Conservation (phyloP, 192 early-diverging fungal genomes). For the Haplosporangium gracile region DNA sequence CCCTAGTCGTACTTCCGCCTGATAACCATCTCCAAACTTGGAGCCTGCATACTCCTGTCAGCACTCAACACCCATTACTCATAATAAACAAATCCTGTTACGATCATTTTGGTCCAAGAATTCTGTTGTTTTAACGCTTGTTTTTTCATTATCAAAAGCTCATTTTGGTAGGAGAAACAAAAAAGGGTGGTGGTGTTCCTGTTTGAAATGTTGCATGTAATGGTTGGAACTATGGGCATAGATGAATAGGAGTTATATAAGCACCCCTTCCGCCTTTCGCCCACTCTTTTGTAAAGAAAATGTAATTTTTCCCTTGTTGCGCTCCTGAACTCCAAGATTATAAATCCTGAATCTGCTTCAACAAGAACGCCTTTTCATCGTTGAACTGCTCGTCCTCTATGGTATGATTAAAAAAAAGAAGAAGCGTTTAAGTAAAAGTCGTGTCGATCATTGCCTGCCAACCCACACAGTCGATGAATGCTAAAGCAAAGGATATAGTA, state of each 20-base stretch:
- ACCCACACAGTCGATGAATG: not conserved
- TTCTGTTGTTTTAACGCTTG: not conserved
- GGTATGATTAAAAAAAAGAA: not conserved
- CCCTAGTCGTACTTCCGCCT: not conserved
- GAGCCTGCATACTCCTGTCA: not conserved
- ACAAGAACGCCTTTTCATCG: conserved; percentile 97
- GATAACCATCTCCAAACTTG: not conserved
- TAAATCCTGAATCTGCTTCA: conserved; percentile 86
- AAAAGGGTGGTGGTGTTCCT: not conserved
- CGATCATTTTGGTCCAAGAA: not conserved
- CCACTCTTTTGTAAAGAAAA: not conserved
- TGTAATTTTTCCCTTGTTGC: not conserved
- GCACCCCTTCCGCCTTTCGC: not conserved
- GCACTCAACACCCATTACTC: not conserved
- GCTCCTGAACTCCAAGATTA: not conserved
- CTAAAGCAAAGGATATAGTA: conserved; percentile 40
- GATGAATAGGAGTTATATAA: not conserved
- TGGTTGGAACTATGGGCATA: not conserved
- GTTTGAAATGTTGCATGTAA: not conserved
- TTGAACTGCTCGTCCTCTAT: conserved; percentile 98
- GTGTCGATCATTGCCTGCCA: not conserved
- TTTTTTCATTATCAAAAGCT: not conserved
- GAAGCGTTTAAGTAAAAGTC: not conserved
- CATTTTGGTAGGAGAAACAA: not conserved
- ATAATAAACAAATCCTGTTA: not conserved